Percentiles rank a stretch among this genome's conserved stretches.
phyloP scores from a whole-genome alignment of 2,329 filamentous ascomycete species.

The Alternaria conjuncta region DNA sequence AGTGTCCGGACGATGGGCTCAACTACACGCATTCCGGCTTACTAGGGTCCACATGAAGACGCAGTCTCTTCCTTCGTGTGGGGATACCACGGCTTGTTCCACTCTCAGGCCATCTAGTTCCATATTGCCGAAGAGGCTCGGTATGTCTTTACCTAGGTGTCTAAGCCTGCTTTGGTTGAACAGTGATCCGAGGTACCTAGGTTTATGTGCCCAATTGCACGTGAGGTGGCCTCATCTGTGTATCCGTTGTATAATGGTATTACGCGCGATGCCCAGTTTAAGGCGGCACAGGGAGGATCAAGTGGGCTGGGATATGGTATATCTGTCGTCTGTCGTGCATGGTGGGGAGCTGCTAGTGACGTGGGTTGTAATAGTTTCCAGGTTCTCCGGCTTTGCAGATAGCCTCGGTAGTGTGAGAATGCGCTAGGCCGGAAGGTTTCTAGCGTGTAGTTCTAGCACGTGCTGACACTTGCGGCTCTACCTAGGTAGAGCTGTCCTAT shows the following conservation, averaged over 20 bases:
- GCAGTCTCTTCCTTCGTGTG: slow-evolving; percentile 6
- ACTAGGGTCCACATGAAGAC: slow-evolving; percentile 14
- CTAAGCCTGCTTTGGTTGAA: slow-evolving; percentile 2
- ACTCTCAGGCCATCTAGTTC: not conserved
- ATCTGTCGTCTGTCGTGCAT: slow-evolving; percentile 7
- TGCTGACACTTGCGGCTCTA: not conserved
- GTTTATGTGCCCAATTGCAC: not conserved
- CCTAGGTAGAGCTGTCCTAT: not conserved
- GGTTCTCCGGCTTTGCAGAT: slow-evolving; percentile 6
- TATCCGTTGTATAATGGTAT: slow-evolving; percentile 4
- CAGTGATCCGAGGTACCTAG: slow-evolving; percentile 9
- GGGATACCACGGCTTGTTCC: slow-evolving; percentile 13
- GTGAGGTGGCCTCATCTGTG: not conserved
- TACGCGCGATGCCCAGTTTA: not conserved
- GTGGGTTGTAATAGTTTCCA: slow-evolving; percentile 7
- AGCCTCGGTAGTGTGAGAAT: not conserved
- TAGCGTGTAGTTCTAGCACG: not conserved
- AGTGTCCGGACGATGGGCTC: not conserved
- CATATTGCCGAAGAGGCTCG: slow-evolving; percentile 19
- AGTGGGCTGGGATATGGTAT: slow-evolving; percentile 4
- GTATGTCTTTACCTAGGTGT: not conserved
- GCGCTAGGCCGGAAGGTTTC: not conserved
- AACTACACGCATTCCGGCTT: slow-evolving; percentile 3
- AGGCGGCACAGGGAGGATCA: not conserved
- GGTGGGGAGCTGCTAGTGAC: slow-evolving; percentile 10